Percentiles rank a stretch among this genome's conserved stretches.
phyloP scores from a whole-genome alignment of 164 flowering plant species.

The Annona cherimola region DNA sequence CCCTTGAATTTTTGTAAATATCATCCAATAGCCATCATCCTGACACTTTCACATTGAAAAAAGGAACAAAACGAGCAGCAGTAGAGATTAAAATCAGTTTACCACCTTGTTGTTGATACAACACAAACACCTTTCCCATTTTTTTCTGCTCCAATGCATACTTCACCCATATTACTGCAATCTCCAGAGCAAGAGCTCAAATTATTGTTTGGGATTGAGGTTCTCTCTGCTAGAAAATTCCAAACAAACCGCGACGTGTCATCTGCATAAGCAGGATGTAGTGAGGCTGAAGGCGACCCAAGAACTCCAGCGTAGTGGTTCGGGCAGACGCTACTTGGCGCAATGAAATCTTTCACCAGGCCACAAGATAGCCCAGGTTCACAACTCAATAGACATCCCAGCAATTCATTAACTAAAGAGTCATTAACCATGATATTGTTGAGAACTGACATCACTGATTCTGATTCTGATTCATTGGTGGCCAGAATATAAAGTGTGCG shows the following conservation, averaged over 20 bases:
- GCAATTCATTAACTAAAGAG: constrained; percentile 73
- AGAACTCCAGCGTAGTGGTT: constrained; percentile 85
- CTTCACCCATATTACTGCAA: constrained; percentile 47
- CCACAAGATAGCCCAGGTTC: constrained; percentile 85
- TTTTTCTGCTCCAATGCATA: constrained; percentile 61
- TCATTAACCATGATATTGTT: constrained; percentile 52
- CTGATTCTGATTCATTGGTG: constrained; percentile 34
- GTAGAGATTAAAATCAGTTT: neutral
- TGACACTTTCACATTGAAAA: neutral
- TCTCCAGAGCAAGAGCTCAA: constrained; percentile 49
- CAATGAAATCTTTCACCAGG: constrained; percentile 62
- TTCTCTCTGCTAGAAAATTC: constrained; percentile 86
- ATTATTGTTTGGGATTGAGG: constrained; percentile 40
- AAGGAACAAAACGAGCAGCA: neutral
- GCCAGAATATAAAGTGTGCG: constrained; percentile 82
- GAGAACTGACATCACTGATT: constrained; percentile 30
- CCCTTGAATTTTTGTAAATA: too few relatives aligned
- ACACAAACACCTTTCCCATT: constrained; percentile 71
- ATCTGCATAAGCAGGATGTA: constrained; percentile 35
- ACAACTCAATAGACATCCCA: constrained; percentile 71
- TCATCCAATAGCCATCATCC: too few relatives aligned
- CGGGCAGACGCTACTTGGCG: constrained; percentile 56
- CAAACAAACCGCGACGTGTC: constrained; percentile 80
- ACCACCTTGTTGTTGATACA: constrained; percentile 77
- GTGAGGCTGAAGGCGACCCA: constrained; percentile 59